Evolutionary conservation across 495 filamentous ascomycete species (phyloP).

Genomic region (Annulohypoxylon bovei): DNA sequence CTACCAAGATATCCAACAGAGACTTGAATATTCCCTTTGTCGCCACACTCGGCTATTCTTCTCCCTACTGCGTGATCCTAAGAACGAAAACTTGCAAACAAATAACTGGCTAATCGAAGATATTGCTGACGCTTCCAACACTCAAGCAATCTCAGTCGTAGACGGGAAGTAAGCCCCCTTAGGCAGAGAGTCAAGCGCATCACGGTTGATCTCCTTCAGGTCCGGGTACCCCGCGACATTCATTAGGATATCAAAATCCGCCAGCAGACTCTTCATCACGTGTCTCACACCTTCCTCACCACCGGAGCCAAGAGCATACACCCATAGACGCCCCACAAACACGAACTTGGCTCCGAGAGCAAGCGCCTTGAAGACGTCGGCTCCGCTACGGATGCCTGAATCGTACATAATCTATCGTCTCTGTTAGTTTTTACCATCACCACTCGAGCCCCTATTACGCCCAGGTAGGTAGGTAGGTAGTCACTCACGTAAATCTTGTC

Average conservation of each 20-base stretch:
- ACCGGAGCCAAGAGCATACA: conserved; percentile 69
- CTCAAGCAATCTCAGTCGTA: conserved; percentile 34
- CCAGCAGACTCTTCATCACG: conserved; percentile 71
- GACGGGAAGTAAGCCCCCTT: conserved; percentile 41
- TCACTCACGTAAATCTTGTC: conserved; percentile 40
- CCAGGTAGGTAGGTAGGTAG: not conserved
- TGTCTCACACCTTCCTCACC: conserved; percentile 71
- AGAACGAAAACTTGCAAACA: not conserved
- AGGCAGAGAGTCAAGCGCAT: conserved; percentile 49
- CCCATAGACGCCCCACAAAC: conserved; percentile 69
- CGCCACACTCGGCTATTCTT: not conserved
- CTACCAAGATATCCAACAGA: conserved; percentile 24
- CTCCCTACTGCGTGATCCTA: not conserved
- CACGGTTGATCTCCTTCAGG: conserved; percentile 62
- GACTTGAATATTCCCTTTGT: conserved; percentile 31
- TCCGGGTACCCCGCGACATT: conserved; percentile 68
- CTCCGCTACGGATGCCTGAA: conserved; percentile 65
- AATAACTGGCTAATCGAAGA: not conserved
- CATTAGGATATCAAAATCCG: conserved; percentile 75
- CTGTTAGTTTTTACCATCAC: not conserved
- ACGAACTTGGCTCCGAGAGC: conserved; percentile 72
- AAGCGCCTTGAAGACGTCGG: conserved; percentile 70
- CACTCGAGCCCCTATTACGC: not conserved
- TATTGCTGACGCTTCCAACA: not conserved
- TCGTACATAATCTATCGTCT: conserved; percentile 70